A percentile compares a stretch with the other conserved stretches of the same genome.
phyloP scores from a whole-genome alignment of 768 basidiomycete species.

The Heimioporus sp. region DNA sequence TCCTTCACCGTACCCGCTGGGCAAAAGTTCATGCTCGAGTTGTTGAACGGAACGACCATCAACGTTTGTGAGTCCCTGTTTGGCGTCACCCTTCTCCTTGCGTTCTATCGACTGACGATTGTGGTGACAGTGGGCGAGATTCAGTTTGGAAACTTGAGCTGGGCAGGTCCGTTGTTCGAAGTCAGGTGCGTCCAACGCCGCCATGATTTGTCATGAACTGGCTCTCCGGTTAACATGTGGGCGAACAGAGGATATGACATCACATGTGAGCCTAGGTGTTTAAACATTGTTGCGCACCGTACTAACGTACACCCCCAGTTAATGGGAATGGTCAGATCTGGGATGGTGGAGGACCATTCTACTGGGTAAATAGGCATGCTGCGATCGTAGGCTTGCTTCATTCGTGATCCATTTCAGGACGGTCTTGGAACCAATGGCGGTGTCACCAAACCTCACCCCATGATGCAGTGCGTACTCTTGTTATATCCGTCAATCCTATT shows the following conservation, averaged over 20 bases:
- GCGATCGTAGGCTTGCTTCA: not conserved
- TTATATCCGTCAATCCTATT: not conserved
- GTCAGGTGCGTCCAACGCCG: constrained; percentile 38
- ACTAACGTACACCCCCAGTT: constrained; percentile 10
- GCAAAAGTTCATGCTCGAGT: constrained; percentile 44
- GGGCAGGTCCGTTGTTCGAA: constrained; percentile 55
- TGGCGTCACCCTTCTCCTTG: not conserved
- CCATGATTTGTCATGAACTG: too few species aligned
- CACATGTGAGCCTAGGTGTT: constrained; percentile 38
- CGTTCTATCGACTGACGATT: not conserved
- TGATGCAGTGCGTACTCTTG: constrained; percentile 35
- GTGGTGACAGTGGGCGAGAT: constrained; percentile 50
- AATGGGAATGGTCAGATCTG: constrained; percentile 42
- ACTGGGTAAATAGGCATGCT: constrained; percentile 34
- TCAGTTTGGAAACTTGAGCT: constrained; percentile 48
- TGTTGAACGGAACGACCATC: constrained; percentile 51
- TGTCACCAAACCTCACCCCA: constrained; percentile 30
- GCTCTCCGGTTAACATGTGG: not conserved
- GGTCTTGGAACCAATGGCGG: constrained; percentile 17
- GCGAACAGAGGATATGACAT: constrained; percentile 45
- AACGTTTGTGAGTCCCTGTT: constrained; percentile 47
- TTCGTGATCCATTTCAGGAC: constrained; percentile 19
- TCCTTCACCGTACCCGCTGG: constrained; percentile 57
- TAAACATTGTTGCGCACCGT: not conserved
- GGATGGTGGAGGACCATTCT: constrained; percentile 42